Percentiles rank a stretch among this genome's conserved stretches.
These are phyloP conservation scores for Fusarium cicatricum DNA, from an alignment of 2,329 filamentous ascomycete genomes.

Conservation along the genomic window DNA sequence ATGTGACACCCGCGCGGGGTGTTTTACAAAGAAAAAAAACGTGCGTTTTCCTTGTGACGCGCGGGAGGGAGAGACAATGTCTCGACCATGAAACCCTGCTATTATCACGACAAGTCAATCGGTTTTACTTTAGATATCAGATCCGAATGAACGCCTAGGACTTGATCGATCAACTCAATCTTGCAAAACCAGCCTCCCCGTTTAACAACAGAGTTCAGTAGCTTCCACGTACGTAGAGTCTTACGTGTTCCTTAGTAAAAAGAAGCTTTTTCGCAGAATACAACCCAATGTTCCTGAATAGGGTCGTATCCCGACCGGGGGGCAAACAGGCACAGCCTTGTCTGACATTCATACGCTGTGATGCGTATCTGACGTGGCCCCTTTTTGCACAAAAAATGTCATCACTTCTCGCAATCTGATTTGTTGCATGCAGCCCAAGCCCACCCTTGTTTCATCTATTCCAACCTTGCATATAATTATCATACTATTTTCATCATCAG, in stretches of 20 bases:
- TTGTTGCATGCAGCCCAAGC: not conserved
- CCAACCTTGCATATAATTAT: not conserved
- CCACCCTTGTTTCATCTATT: constrained; percentile 19
- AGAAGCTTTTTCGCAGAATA: too few species aligned
- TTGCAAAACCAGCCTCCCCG: too few species aligned
- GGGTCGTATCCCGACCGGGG: constrained; percentile 24
- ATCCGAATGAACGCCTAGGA: not conserved
- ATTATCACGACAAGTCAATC: not conserved
- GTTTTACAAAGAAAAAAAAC: not conserved
- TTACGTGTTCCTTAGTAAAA: too few species aligned
- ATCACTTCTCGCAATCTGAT: not conserved
- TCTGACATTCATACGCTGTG: too few species aligned
- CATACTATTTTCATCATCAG: not conserved
- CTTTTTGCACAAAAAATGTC: too few species aligned
- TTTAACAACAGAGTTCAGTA: too few species aligned
- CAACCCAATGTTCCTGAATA: not conserved
- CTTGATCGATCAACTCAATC: not conserved
- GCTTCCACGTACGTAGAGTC: too few species aligned
- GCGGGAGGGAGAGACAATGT: not conserved
- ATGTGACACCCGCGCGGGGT: not conserved
- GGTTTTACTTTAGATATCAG: not conserved
- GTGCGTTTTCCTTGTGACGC: too few species aligned
- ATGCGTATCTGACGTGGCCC: constrained; percentile 35
- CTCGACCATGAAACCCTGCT: not conserved
- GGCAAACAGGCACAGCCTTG: too few species aligned